Evolutionary conservation across 2,329 filamentous ascomycete genomes (phyloP).

Genomic region (Corynespora cassiicola): DNA sequence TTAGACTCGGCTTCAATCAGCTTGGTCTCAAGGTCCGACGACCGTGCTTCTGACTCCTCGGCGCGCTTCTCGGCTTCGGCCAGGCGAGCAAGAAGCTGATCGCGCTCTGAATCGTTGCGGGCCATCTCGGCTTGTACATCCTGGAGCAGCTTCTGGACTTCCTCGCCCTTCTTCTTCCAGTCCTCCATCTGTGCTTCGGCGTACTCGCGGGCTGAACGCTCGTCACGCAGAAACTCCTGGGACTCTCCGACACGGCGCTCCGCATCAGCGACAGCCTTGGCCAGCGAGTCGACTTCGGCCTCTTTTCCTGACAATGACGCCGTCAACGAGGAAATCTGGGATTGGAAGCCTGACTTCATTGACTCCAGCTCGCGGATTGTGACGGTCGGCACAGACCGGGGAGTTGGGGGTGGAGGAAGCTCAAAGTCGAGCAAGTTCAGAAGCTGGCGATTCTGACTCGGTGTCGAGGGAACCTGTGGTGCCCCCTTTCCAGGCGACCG

Average conservation of each 20-base stretch:
- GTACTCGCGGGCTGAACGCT: conserved; percentile 72
- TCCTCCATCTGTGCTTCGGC: conserved; percentile 76
- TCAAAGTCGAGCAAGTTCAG: conserved; percentile 76
- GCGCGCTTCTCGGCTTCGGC: conserved; percentile 76
- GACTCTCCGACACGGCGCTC: conserved; percentile 90
- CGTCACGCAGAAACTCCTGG: conserved; percentile 82
- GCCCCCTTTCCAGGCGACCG: conserved; percentile 38
- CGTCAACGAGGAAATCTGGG: conserved; percentile 92
- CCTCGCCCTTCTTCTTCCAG: conserved; percentile 84
- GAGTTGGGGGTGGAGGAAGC: conserved; percentile 90
- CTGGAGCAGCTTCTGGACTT: conserved; percentile 82
- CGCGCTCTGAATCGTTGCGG: conserved; percentile 77
- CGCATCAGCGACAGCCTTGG: conserved; percentile 85
- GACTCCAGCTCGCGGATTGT: conserved; percentile 92
- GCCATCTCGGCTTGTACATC: conserved; percentile 84
- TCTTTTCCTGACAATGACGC: conserved; percentile 92
- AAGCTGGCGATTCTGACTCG: conserved; percentile 38
- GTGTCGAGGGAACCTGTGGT: conserved; percentile 33
- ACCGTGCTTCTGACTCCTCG: conserved; percentile 78
- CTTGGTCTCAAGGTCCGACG: conserved; percentile 68
- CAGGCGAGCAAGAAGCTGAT: conserved; percentile 76
- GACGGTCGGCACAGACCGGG: conserved; percentile 86
- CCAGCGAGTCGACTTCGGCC: conserved; percentile 86
- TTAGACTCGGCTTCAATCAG: conserved; percentile 65
- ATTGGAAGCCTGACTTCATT: conserved; percentile 87